These are phyloP conservation scores for Tephrocybe sp. DNA, from an alignment of 768 basidiomycete genomes.

Conservation along the genomic window DNA sequence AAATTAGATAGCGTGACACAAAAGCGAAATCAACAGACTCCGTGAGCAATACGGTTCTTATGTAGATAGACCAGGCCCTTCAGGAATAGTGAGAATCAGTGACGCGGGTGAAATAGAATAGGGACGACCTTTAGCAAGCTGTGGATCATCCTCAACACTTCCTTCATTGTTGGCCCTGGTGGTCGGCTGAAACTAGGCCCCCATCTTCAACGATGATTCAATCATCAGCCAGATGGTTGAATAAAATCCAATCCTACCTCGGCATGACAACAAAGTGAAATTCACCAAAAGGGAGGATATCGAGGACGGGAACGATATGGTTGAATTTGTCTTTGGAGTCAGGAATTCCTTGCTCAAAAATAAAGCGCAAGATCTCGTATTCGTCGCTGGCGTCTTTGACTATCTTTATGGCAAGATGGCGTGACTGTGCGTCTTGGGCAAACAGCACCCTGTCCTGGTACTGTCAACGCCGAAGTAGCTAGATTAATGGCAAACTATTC, in stretches of 20 bases:
- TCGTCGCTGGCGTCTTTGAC: conserved; percentile 23
- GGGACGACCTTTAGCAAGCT: conserved; percentile 6
- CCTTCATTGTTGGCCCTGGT: not conserved
- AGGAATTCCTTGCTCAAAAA: conserved; percentile 14
- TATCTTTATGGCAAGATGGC: conserved; percentile 27
- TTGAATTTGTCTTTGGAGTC: not conserved
- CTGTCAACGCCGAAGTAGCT: too few relatives aligned
- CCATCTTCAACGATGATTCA: not conserved
- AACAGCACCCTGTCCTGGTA: conserved; percentile 8
- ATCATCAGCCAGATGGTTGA: not conserved
- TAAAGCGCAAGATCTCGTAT: conserved; percentile 19
- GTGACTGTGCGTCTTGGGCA: conserved; percentile 21
- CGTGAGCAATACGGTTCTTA: conserved; percentile 16
- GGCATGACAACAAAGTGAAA: conserved; percentile 14
- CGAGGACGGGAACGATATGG: conserved; percentile 12
- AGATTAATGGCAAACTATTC: not conserved
- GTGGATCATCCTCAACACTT: conserved; percentile 3
- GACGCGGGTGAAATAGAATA: not conserved
- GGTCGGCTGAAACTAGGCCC: not conserved
- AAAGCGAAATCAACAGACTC: conserved; percentile 11
- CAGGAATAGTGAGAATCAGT: not conserved
- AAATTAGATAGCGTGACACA: not conserved
- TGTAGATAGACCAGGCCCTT: conserved; percentile 4
- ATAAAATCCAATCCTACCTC: not conserved
- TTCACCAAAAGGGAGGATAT: not conserved